Conservation (phyloP, 139 green algal genomes). For the Tetradesmus lagerheimii region DNA sequence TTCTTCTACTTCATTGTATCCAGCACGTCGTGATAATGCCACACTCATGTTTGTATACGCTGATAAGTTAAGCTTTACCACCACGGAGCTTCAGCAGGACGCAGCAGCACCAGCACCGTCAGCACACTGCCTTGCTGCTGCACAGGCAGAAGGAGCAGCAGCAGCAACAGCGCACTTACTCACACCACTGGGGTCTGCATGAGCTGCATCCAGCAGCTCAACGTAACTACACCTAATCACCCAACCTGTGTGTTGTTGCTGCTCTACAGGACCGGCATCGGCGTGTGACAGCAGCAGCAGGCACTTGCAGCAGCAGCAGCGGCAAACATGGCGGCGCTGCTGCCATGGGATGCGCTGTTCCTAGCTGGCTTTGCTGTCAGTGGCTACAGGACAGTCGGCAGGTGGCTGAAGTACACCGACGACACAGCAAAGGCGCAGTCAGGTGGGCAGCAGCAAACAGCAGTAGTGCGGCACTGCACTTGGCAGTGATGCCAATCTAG, state of each 20-base stretch:
- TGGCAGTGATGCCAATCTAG: no score
- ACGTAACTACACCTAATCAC: background rate
- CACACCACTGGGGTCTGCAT: background rate
- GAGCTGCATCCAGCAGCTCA: no score
- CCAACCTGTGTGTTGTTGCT: background rate
- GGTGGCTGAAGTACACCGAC: slow-evolving; percentile 49
- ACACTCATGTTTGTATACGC: background rate
- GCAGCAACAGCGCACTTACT: background rate
- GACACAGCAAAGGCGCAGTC: slow-evolving; percentile 28
- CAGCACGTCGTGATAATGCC: background rate
- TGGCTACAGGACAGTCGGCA: slow-evolving; percentile 41
- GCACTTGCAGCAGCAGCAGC: background rate
- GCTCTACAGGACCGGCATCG: background rate
- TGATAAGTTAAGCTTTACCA: background rate
- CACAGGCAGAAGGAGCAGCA: background rate
- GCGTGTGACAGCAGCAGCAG: background rate
- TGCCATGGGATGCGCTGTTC: slow-evolving; percentile 45
- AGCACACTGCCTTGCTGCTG: background rate
- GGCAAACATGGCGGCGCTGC: background rate
- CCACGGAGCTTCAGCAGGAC: background rate
- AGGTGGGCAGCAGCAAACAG: slow-evolving; percentile 29
- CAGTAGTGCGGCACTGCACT: background rate
- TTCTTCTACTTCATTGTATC: background rate
- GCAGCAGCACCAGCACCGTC: background rate
- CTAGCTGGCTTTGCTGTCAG: slow-evolving; percentile 32